These are phyloP conservation scores for Talaromyces proteolyticus DNA, from an alignment of 495 filamentous ascomycete species.

Conservation along the genomic window DNA sequence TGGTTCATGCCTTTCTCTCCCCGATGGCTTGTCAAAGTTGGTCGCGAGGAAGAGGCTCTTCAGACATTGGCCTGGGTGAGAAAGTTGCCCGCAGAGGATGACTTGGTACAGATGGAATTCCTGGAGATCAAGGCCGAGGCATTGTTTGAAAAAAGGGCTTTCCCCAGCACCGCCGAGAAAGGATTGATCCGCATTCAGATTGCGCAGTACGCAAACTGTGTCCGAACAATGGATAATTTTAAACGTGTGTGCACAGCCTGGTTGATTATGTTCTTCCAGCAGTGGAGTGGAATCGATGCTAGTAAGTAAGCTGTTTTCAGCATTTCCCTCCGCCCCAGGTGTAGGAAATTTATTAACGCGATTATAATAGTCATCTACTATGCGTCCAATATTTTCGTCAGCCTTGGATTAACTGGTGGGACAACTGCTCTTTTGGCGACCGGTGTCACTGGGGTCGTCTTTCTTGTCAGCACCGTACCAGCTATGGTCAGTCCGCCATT, in stretches of 20 bases:
- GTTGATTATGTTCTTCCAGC: slow-evolving; percentile 38
- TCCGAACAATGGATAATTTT: slow-evolving; percentile 33
- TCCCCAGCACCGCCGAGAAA: too few relatives aligned
- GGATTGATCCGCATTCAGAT: slow-evolving; percentile 31
- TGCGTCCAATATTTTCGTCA: slow-evolving; percentile 44
- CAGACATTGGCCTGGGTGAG: slow-evolving; percentile 41
- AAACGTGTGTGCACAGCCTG: slow-evolving; percentile 31
- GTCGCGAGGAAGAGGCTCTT: slow-evolving; percentile 44
- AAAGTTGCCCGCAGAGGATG: slow-evolving; percentile 27
- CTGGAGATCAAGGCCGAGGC: slow-evolving; percentile 36
- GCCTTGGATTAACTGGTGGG: slow-evolving; percentile 78
- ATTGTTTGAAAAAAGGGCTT: slow-evolving; percentile 31
- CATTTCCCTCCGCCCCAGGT: too few relatives aligned
- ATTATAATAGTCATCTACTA: slow-evolving; percentile 33
- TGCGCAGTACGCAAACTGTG: slow-evolving; percentile 29
- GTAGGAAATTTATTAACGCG: too few relatives aligned
- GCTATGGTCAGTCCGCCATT: slow-evolving; percentile 66
- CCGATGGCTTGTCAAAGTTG: slow-evolving; percentile 42
- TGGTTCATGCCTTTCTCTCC: slow-evolving; percentile 40
- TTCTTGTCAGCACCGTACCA: slow-evolving; percentile 66
- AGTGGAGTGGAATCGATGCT: slow-evolving; percentile 37
- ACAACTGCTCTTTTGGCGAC: slow-evolving; percentile 63
- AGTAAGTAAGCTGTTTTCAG: too few relatives aligned
- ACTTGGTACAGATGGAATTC: slow-evolving; percentile 39
- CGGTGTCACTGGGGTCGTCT: slow-evolving; percentile 59